Evolutionary conservation across 2,329 filamentous ascomycete genomes (phyloP), one percentile per base, ranked within the genome.

Genomic region (Hypoxylon rubiginosum): DNA sequence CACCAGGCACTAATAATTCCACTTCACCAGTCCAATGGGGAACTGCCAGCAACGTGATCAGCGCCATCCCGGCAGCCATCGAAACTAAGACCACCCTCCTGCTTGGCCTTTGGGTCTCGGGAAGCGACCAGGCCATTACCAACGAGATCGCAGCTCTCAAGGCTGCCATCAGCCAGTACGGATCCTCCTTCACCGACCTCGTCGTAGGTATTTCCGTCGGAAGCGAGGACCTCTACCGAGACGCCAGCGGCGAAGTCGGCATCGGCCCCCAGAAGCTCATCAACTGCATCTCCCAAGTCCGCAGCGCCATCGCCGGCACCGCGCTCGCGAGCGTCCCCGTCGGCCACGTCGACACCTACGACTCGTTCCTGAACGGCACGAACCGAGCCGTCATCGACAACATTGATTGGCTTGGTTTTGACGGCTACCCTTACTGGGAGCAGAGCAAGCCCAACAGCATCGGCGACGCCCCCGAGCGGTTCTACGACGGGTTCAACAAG

Each of bases 41-140:
- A 64, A 77, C 74, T 2, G 53, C 72, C 45, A 74, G 62, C 58
- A 63, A 93, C 76, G 91, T 91, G 21, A 77, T 94, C 74, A 83
- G 90, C 77, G 92, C 92, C 34, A 84, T 92, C 79, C 90, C 90
- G 77, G 86, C 86, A 7, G 85, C 86, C 26, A 77, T 85, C 48
- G 76, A 77, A 36, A 83, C 83, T 10, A 81, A 83, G 17, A 83
- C 82, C 0, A 79, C 81, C 61, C 78, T 88, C 32, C 81, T 88
- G 28, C 82, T 86, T 7, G 86, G 86, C 45, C 77, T 88, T 48
- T 89, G 86, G 86, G 75, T 80, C 30, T 78, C 51, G 66, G 75
- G 75, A 3, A 39, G 71, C 49, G 64, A 73, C 28, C 52, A 71
- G 4, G 82, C 84, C 59, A 83, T 79, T 73, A 76, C 78, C 21